Conservation (phyloP, 352 stramenopile genomes). For the Halophytophthora polymorphica region DNA sequence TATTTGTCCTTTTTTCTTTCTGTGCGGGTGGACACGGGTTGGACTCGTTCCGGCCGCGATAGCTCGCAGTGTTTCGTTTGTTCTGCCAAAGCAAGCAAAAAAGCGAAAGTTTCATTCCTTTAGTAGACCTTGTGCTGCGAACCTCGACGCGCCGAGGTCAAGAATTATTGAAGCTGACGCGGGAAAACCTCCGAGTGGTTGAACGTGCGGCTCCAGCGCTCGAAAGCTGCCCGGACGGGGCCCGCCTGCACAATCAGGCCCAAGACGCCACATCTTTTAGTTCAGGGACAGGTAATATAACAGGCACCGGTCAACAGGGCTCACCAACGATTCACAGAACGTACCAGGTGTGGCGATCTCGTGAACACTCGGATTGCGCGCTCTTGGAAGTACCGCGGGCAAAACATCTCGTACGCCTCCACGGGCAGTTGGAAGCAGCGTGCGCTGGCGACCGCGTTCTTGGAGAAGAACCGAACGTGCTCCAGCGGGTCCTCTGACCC, state of each 20-base stretch:
- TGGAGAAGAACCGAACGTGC: conserved; percentile 76
- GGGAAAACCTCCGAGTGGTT: conserved; percentile 47
- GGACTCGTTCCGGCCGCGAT: conserved; percentile 3
- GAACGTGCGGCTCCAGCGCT: conserved; percentile 45
- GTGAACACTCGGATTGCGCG: conserved; percentile 72
- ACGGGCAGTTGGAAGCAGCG: conserved; percentile 51
- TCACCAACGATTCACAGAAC: conserved; percentile 2
- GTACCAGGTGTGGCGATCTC: conserved; percentile 53
- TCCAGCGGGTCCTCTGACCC: conserved; percentile 66
- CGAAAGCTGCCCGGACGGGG: conserved; percentile 53
- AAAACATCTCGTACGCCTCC: conserved; percentile 69
- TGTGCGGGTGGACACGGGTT: conserved; percentile 16
- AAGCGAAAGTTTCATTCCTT: conserved; percentile 11
- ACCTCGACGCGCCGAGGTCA: too few relatives aligned
- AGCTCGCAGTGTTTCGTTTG: background rate
- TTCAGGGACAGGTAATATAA: background rate
- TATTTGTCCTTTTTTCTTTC: conserved; percentile 3
- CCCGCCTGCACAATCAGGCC: conserved; percentile 17
- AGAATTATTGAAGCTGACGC: conserved; percentile 16
- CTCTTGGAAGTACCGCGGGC: conserved; percentile 62
- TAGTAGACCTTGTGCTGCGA: conserved; percentile 3
- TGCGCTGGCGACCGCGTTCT: conserved; percentile 42
- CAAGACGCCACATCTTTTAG: conserved; percentile 1
- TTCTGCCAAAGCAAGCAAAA: conserved; percentile 2
- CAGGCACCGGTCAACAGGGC: background rate